Evolutionary conservation across 805 yeast genomes (phyloP), one percentile per base, ranked within the genome.

Genomic region (Metschnikowia shivogae): DNA sequence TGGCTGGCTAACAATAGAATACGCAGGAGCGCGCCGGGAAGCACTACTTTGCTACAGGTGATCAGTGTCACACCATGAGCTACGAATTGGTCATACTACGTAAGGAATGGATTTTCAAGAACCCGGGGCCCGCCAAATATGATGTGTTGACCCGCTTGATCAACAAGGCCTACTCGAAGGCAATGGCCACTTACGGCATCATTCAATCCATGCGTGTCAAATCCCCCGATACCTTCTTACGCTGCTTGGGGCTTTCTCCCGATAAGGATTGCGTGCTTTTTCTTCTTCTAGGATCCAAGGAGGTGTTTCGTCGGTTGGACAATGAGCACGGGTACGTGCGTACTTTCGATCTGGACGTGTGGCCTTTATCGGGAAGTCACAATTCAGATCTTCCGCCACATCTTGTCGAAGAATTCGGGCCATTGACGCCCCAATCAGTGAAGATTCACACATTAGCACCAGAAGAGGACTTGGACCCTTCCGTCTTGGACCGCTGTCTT

Each of bases 81-180:
- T 61, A 53, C 42, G 62, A 65, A 38, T 42, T 63, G 4, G 27
- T 63, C 3, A 39, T 57, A 1, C 50, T 63, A n/a, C 46, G 53
- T 8, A 50, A 50, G n/a, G 51, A 50, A 7, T 63, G 68, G 68
- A 36, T 61, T 24, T 41, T 48, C 14, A 4, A 34, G 3, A 30
- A 42, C 12, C 45, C 32, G 2, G 26, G 26, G n/a, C 45, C 49
- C 17, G 39, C 24, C 4, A 48, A 44, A 17, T 52, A 47, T 39
- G 43, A 39, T 41, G 49, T 44, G 46, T 56, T 50, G 54, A 48
- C 55, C 5, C 45, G 56, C 6, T 45, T 74, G n/a, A 58, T 80
- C 45, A 80, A 80, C 55, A 64, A 68, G 44, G 79, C 80, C 1
- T 80, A 79, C 57, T 63, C 72, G 48, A 75, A 72, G 47, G 74